Conservation (phyloP, 2,329 filamentous ascomycete genomes). For the Aspergillus fumigatiaffinis region DNA sequence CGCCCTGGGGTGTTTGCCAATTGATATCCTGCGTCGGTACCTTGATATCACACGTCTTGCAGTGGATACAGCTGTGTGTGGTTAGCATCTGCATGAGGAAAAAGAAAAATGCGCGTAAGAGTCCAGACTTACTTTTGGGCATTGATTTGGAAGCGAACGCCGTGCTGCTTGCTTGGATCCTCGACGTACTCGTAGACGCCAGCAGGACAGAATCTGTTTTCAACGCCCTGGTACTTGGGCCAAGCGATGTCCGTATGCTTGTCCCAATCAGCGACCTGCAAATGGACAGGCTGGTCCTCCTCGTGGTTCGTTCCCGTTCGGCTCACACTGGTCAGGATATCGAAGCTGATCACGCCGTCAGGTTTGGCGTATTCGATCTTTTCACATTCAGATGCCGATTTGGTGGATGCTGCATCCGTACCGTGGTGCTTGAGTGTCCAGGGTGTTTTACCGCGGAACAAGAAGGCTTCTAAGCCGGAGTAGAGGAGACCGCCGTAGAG, state of each 20-base stretch:
- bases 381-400: constrained; percentile 69
- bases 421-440: constrained; percentile 89
- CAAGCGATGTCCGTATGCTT: constrained; percentile 78
- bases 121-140: constrained; percentile 76
- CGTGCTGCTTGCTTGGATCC: constrained; percentile 78
- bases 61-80: constrained; percentile 80
- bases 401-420: constrained; percentile 74
- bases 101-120: background rate
- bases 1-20: constrained; percentile 91
- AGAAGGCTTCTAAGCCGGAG: constrained; percentile 84
- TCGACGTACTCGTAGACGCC: constrained; percentile 98
- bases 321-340: constrained; percentile 92
- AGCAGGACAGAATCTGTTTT: constrained; percentile 95
- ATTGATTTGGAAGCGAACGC: constrained; percentile 96
- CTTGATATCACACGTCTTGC: constrained; percentile 99
- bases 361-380: constrained; percentile 98
- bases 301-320: constrained; percentile 97
- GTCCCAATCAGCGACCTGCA: constrained; percentile 95
- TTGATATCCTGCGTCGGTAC: constrained; percentile 96
- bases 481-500: constrained; percentile 88
- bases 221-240: constrained; percentile 83
- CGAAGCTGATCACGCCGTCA: constrained; percentile 90
- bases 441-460: constrained; percentile 78
- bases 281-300: constrained; percentile 94
- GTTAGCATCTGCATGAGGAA: constrained; percentile 12